These are phyloP conservation scores for Sisymbrium irio DNA, from an alignment of 345 rosid species.

Conservation along the genomic window DNA sequence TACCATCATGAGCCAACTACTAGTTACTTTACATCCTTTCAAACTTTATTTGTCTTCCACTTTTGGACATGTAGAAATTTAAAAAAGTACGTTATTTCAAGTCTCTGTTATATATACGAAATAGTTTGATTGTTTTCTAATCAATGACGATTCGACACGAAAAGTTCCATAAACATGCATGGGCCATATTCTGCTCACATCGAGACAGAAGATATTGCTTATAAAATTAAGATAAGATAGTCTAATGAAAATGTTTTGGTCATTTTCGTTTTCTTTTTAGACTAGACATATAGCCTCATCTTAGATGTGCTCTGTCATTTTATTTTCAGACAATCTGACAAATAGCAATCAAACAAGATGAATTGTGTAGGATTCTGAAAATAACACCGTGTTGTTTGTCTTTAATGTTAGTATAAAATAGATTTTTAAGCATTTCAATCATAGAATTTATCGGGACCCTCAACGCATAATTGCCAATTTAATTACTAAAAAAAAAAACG, in stretches of 20 bases:
- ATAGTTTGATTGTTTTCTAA: neutral
- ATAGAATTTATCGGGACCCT: constrained; percentile 30
- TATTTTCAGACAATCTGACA: constrained; percentile 33
- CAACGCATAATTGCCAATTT: constrained; percentile 17
- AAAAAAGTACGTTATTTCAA: neutral
- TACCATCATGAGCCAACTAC: neutral
- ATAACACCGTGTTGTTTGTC: constrained; percentile 23
- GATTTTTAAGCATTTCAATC: constrained; percentile 16
- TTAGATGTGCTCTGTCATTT: constrained; percentile 27
- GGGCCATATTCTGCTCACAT: constrained; percentile 23
- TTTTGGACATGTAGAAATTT: neutral
- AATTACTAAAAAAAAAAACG: neutral
- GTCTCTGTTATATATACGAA: neutral
- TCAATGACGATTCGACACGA: constrained; percentile 3
- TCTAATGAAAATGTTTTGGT: constrained; percentile 15
- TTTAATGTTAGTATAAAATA: constrained; percentile 4
- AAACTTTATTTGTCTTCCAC: neutral
- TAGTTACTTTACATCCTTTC: neutral
- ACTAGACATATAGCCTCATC: constrained; percentile 30
- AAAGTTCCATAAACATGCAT: constrained; percentile 15
- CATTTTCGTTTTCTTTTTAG: constrained; percentile 31
- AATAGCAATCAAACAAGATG: constrained; percentile 32
- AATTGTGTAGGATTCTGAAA: constrained; percentile 20
- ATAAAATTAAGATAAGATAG: constrained; percentile 20
- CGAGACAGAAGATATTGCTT: constrained; percentile 21